Evolutionary conservation across 202 grass and related monocot species (phyloP).

Genomic region (Tripidium arundinaceum): DNA sequence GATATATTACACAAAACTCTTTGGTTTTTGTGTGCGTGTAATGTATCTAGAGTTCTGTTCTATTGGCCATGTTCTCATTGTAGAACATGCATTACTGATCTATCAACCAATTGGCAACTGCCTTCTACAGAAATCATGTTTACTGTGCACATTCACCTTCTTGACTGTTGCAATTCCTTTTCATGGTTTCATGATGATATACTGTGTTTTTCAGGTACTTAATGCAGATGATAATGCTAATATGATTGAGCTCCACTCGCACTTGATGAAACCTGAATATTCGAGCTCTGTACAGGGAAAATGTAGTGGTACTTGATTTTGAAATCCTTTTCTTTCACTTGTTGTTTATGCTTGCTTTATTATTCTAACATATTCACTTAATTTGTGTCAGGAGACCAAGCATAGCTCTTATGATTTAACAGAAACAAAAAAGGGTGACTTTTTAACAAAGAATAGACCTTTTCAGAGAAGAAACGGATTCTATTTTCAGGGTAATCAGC

Average conservation of each 20-base stretch:
- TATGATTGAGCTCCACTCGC: conserved; percentile 15
- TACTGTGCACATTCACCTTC: background rate
- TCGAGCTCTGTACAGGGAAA: conserved; percentile 62
- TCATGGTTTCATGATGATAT: conserved; percentile 6
- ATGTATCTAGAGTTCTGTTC: too few relatives aligned
- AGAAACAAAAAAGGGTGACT: background rate
- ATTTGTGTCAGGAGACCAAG: background rate
- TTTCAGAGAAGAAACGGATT: conserved; percentile 71
- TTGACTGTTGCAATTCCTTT: background rate
- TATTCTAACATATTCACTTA: background rate
- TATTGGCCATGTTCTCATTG: background rate
- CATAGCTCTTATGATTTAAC: background rate
- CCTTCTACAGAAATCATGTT: background rate
- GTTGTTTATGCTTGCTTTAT: conserved; percentile 8
- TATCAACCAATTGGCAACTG: conserved; percentile 1
- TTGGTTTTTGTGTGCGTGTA: background rate
- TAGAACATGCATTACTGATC: conserved; percentile 1
- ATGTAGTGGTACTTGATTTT: conserved; percentile 61
- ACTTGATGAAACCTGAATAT: conserved; percentile 47
- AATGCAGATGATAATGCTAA: conserved; percentile 38
- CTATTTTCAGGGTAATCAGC: conserved; percentile 69
- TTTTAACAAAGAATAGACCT: conserved; percentile 41
- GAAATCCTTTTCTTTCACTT: background rate
- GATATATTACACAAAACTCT: background rate
- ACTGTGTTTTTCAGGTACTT: conserved; percentile 34